phyloP scores from a whole-genome alignment of 1,139 yeast genomes.

The Hyphopichia fennica region DNA sequence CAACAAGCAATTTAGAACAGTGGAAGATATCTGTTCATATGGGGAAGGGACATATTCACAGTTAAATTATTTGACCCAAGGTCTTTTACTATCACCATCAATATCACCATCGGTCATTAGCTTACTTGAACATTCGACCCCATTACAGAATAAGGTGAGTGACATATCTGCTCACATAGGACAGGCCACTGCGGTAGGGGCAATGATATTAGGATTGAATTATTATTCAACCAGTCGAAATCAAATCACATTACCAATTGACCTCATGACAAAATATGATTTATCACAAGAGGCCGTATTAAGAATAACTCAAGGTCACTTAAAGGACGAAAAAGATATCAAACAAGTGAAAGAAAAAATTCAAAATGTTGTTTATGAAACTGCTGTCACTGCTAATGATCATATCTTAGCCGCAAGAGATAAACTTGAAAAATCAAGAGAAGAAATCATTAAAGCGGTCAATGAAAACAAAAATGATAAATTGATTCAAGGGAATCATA shows the following conservation, averaged over 20 bases:
- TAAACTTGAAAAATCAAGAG: constrained; percentile 42
- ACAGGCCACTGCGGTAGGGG: constrained; percentile 73
- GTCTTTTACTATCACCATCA: constrained; percentile 56
- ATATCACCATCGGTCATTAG: constrained; percentile 58
- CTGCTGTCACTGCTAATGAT: constrained; percentile 78
- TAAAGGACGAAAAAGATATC: constrained; percentile 20
- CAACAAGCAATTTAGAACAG: constrained; percentile 44
- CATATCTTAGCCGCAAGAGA: constrained; percentile 69
- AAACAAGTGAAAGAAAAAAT: constrained; percentile 38
- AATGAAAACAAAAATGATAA: constrained; percentile 22
- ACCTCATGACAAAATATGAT: constrained; percentile 52
- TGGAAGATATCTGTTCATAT: constrained; percentile 66
- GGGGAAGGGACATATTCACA: constrained; percentile 85
- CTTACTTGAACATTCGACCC: constrained; percentile 47
- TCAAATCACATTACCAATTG: constrained; percentile 62
- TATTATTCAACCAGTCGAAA: constrained; percentile 56
- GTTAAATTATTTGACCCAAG: constrained; percentile 66
- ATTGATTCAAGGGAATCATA: constrained; percentile 30
- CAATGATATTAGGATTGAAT: constrained; percentile 60
- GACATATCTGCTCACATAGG: constrained; percentile 83
- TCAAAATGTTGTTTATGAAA: constrained; percentile 64
- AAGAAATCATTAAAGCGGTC: constrained; percentile 31
- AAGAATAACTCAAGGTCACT: constrained; percentile 50
- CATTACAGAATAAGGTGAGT: constrained; percentile 43
- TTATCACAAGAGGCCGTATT: constrained; percentile 67